These are phyloP conservation scores for Sugiyamaella pinicola DNA, from an alignment of 1,139 yeast genomes.

Conservation along the genomic window DNA sequence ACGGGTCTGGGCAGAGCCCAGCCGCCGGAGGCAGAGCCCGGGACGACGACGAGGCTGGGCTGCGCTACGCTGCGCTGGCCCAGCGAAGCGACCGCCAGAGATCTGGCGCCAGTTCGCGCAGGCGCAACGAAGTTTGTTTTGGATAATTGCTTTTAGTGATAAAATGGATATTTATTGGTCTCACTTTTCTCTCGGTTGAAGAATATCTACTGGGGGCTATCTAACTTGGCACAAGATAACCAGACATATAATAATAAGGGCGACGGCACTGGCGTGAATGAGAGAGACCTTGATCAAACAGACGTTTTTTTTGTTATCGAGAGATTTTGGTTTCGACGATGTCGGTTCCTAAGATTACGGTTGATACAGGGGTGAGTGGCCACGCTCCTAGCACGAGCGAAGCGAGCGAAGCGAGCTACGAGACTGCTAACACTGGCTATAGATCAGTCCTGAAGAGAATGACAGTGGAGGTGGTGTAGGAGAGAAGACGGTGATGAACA, in stretches of 20 bases:
- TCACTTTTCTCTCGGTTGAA: not conserved
- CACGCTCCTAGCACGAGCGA: too few species aligned
- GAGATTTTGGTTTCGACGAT: too few species aligned
- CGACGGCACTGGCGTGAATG: too few species aligned
- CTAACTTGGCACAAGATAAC: not conserved
- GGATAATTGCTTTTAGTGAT: not conserved
- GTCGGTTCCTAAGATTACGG: slow-evolving; percentile 20
- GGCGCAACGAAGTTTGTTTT: not conserved
- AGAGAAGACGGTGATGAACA: not conserved
- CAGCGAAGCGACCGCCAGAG: too few species aligned
- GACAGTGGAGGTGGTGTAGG: not conserved
- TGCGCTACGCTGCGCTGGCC: too few species aligned
- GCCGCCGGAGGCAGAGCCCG: not conserved
- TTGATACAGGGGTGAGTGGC: slow-evolving; percentile 21
- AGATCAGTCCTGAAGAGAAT: not conserved
- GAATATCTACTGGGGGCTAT: not conserved
- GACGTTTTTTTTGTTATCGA: too few species aligned
- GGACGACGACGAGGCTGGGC: not conserved
- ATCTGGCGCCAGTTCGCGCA: too few species aligned
- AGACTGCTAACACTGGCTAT: not conserved
- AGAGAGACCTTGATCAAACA: too few species aligned
- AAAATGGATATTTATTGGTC: not conserved
- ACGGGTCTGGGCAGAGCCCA: not conserved
- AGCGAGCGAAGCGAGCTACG: not conserved
- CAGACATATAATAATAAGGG: too few species aligned